Base-by-base conservation (phyloP, 2,329 filamentous ascomycete genomes). In the Stenocarpella maydis region DNA sequence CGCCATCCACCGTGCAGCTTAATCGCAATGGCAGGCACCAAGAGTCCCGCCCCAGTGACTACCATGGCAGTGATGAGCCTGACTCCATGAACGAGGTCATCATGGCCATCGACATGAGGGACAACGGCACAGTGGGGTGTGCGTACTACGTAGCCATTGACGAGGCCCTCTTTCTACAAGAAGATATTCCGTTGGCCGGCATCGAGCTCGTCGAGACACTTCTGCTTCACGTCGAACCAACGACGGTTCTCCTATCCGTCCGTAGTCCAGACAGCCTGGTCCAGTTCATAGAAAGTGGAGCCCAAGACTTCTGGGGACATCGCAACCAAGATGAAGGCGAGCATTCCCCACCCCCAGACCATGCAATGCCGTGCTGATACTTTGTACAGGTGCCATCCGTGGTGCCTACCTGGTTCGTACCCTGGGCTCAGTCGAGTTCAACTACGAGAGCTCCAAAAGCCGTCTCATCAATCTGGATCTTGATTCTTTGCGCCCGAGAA, bases 121-220 rank as follows among this genome's bases (percentile, higher is more conserved):
- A 90, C n/a, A 86, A 88, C 37, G 89, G 87, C 0, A 90, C 86
- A 0, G 84, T 97, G 21, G 95, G 95, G 0, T 98, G 94, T 78
- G 91, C 93, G 54, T 97, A 95, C 76, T 97, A 95, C 76, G 83
- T 91, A 55, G 89, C 90, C 7, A 81, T 85, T 31, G 88, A 94
- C 47, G 90, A 92, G 75, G 88, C 85, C 43, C 79, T 98, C 4
- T 91, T 88, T 69, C 84, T 97, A 52, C 90, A 97, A 76, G 90
- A 95, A 76, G 95, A 98, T 73, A 85, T 93, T 12, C 84, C 87
- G 19, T 84, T 89, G 73, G 91, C 90, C 5, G 90, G 88, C n/a
- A 77, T 88, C n/a, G 90, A 93, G 43, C 82, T 91, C 15, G 82
- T 92, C n/a, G 88, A 92, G 71, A 89, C 86, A 5, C 79, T 90